Percentiles rank a stretch among this genome's conserved stretches.
Conservation (phyloP, 108 stramenopile genomes). For the Aurantiochytrium sp. region DNA sequence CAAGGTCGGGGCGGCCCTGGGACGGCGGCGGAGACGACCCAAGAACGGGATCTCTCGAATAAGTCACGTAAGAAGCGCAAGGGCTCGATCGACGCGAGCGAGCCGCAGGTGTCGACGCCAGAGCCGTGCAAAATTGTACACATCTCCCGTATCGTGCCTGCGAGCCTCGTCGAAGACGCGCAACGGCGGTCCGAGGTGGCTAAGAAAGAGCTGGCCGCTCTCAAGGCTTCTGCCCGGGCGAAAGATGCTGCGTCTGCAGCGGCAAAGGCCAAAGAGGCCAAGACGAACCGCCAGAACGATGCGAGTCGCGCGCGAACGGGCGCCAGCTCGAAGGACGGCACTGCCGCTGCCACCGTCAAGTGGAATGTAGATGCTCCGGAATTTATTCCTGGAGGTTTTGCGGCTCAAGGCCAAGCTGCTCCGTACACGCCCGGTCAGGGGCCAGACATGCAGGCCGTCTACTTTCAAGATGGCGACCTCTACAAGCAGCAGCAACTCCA, state of each 20-base stretch:
- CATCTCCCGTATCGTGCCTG: neutral
- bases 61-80: neutral
- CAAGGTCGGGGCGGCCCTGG: too few species aligned
- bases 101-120: neutral
- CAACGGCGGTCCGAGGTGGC: neutral
- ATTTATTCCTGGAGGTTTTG: neutral
- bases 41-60: too few species aligned
- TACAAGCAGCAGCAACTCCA: neutral
- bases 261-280: neutral
- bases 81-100: neutral
- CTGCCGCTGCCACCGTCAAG: neutral
- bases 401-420: neutral
- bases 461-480: too few species aligned
- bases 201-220: neutral
- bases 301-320: too few species aligned
- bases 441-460: too few species aligned
- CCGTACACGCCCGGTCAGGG: too few species aligned
- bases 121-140: neutral
- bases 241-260: too few species aligned
- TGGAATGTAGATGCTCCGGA: neutral
- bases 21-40: too few species aligned
- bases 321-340: too few species aligned
- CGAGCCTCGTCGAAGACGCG: neutral
- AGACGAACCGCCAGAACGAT: too few species aligned
- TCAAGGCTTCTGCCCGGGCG: too few species aligned